Conservation (phyloP, 2,329 filamentous ascomycete genomes). For the Colletotrichum horii region DNA sequence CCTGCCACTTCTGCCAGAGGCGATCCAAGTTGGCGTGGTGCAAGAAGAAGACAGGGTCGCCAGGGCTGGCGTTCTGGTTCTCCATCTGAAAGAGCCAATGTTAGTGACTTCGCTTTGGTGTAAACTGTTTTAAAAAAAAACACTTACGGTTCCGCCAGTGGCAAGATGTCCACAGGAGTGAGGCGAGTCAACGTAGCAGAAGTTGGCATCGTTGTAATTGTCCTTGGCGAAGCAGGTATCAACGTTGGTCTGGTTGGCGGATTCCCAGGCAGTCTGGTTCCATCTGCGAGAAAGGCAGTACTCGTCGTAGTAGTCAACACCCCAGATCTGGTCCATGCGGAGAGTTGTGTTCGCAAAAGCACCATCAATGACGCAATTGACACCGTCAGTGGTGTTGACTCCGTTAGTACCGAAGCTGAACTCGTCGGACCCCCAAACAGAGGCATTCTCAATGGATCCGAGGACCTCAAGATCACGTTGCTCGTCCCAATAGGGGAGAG, state of each 20-base stretch:
- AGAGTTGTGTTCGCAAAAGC: conserved; percentile 25
- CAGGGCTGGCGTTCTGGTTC: conserved; percentile 11
- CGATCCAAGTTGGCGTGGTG: conserved; percentile 7
- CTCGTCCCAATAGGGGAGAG: conserved; percentile 29
- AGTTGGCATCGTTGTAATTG: background rate
- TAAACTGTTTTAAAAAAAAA: rapidly evolving
- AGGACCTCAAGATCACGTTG: conserved; percentile 29
- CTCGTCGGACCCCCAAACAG: conserved; percentile 4
- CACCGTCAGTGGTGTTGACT: conserved; percentile 5
- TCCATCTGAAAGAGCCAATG: background rate
- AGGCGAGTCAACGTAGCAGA: conserved; percentile 5
- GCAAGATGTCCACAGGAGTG: conserved; percentile 2
- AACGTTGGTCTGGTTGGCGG: conserved; percentile 1
- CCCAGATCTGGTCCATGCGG: conserved; percentile 10
- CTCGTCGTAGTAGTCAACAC: conserved; percentile 8
- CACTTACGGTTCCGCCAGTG: background rate
- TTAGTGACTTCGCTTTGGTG: background rate
- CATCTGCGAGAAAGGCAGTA: conserved; percentile 1
- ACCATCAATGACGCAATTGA: conserved; percentile 25
- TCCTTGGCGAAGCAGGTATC: background rate
- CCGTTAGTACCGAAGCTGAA: conserved; percentile 35
- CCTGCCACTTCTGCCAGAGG: conserved; percentile 7
- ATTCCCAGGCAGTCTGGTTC: conserved; percentile 2
- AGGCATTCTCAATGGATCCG: conserved; percentile 25
- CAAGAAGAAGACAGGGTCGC: conserved; percentile 10